phyloP scores from a whole-genome alignment of 1,139 yeast species.

The Geotrichum carabidarum region DNA sequence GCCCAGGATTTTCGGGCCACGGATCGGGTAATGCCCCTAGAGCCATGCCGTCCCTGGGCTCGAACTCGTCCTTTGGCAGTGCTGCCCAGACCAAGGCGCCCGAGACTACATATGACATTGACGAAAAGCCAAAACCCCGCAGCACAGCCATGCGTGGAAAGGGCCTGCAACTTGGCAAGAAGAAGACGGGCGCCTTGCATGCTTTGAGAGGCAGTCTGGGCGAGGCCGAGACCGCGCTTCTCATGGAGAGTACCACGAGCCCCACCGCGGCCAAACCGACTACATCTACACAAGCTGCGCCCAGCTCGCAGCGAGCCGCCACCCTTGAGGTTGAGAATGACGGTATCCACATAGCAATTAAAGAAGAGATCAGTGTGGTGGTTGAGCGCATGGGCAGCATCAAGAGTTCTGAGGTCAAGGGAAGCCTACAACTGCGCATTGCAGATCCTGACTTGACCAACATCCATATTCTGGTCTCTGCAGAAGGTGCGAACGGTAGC shows the following conservation, averaged over 20 bases:
- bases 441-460: constrained; percentile 65
- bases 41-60: neutral
- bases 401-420: constrained; percentile 72
- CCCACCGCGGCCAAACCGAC: neutral
- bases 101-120: constrained; percentile 5
- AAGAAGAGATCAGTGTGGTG: constrained; percentile 73
- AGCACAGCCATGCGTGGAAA: constrained; percentile 51
- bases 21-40: neutral
- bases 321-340: constrained; percentile 44
- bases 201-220: constrained; percentile 41
- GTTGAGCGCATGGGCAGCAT: constrained; percentile 82
- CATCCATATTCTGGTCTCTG: constrained; percentile 56
- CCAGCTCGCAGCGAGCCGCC: neutral
- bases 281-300: neutral
- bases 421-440: constrained; percentile 83
- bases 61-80: constrained; percentile 2
- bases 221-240: constrained; percentile 33
- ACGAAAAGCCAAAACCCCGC: constrained; percentile 20
- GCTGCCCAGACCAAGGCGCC: neutral
- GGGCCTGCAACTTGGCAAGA: constrained; percentile 80
- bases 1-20: constrained; percentile 1
- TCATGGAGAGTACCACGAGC: constrained; percentile 24
- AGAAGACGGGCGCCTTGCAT: constrained; percentile 42
- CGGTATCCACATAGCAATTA: constrained; percentile 72
- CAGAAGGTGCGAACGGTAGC: constrained; percentile 48